These are phyloP conservation scores for Emergomyces orientalis DNA, from an alignment of 2,329 filamentous ascomycete species.

Conservation along the genomic window DNA sequence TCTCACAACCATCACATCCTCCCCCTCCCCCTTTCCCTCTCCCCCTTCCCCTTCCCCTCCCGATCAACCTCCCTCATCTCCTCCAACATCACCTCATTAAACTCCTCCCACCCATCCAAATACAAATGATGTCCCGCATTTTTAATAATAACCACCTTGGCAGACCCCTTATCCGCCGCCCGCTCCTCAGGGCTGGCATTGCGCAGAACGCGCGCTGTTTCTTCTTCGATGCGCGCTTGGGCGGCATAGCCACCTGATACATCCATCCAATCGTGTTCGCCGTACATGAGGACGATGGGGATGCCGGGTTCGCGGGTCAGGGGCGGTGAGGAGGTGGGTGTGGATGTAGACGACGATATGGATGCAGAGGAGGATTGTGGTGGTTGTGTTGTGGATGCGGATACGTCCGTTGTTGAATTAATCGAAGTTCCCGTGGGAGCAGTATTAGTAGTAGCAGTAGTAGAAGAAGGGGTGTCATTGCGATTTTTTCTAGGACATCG, in stretches of 20 bases:
- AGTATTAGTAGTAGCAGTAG: too few relatives aligned
- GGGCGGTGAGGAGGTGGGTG: slow-evolving; percentile 16
- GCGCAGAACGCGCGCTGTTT: slow-evolving; percentile 51
- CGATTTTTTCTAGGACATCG: background rate
- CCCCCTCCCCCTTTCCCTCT: background rate
- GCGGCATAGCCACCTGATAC: slow-evolving; percentile 73
- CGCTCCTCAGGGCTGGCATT: slow-evolving; percentile 48
- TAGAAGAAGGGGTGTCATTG: background rate
- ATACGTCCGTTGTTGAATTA: background rate
- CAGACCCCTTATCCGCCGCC: slow-evolving; percentile 63
- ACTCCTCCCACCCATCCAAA: slow-evolving; percentile 60
- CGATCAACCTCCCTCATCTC: slow-evolving; percentile 45
- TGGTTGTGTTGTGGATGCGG: background rate
- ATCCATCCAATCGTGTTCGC: slow-evolving; percentile 99
- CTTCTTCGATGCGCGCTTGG: slow-evolving; percentile 65
- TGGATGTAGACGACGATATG: slow-evolving; percentile 7
- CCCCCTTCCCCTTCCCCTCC: background rate
- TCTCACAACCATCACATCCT: too few relatives aligned
- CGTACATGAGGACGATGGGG: slow-evolving; percentile 89
- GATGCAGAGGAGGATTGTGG: slow-evolving; percentile 7
- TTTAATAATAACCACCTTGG: slow-evolving; percentile 70
- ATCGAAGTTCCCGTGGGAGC: background rate
- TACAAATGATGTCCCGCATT: slow-evolving; percentile 65
- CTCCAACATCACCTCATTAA: slow-evolving; percentile 54
- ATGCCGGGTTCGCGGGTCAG: slow-evolving; percentile 53